Conservation (phyloP, 2,329 filamentous ascomycete genomes). For the Fusarium palustre region DNA sequence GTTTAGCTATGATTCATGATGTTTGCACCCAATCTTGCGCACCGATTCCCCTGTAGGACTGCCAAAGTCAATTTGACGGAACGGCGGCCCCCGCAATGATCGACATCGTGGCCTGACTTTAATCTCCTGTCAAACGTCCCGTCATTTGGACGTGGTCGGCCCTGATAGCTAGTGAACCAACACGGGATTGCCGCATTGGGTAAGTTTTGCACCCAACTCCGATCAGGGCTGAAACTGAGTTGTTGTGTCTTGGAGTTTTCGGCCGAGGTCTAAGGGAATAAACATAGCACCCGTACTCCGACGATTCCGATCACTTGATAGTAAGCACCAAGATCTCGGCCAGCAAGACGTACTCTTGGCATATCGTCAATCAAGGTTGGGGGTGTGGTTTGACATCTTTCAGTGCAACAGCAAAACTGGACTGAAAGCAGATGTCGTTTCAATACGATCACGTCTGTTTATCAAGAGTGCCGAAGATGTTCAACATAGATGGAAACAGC, state of each 20-base stretch:
- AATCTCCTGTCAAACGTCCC: neutral
- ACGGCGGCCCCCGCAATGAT: neutral
- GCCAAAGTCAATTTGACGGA: neutral
- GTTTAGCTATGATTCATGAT: slow-evolving; percentile 19
- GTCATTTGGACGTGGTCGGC: neutral
- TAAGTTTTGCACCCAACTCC: neutral
- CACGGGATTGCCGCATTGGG: neutral
- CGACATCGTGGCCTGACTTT: neutral
- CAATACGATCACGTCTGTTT: too few species aligned
- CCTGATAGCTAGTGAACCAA: neutral
- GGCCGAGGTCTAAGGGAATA: neutral
- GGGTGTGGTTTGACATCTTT: too few species aligned
- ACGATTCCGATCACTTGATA: neutral
- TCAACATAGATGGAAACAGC: neutral
- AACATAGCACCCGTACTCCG: neutral
- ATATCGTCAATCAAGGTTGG: too few species aligned
- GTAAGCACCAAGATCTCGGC: neutral
- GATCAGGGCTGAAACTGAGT: neutral
- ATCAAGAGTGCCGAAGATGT: neutral
- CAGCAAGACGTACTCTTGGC: too few species aligned
- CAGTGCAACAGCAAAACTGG: too few species aligned
- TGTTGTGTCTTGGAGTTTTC: neutral
- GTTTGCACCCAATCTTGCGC: neutral
- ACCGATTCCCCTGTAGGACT: neutral
- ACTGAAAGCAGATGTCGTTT: neutral